phyloP scores from a whole-genome alignment of 768 basidiomycete species.

The Hypholoma fasciculare region DNA sequence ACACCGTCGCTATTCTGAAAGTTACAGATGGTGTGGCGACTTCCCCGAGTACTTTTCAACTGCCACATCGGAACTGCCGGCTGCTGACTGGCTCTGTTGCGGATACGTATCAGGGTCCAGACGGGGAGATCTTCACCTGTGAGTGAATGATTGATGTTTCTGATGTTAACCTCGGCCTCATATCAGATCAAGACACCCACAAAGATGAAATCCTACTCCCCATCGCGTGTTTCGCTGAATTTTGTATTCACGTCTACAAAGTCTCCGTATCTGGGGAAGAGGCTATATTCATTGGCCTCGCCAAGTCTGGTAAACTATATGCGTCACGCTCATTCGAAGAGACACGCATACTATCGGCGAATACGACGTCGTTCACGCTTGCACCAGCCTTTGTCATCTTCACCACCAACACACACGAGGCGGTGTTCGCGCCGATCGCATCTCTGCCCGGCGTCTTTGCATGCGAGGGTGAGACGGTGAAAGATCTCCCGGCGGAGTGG shows the following conservation, averaged over 20 bases:
- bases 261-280: conserved; percentile 17
- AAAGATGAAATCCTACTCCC: conserved; percentile 17
- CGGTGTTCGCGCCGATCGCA: conserved; percentile 65
- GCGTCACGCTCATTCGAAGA: conserved; percentile 34
- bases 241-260: conserved; percentile 51
- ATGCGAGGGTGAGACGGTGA: conserved; percentile 23
- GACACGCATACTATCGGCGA: conserved; percentile 42
- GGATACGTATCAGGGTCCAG: conserved; percentile 38
- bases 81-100: conserved; percentile 35
- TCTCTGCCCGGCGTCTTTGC: conserved; percentile 26
- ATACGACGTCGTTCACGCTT: conserved; percentile 71
- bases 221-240: conserved; percentile 52
- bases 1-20: conserved; percentile 33
- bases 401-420: conserved; percentile 82
- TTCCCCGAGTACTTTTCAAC: conserved; percentile 16
- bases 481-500: conserved; percentile 41
- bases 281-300: conserved; percentile 60
- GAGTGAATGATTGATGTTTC: conserved; percentile 8
- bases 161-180: not conserved
- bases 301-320: conserved; percentile 65
- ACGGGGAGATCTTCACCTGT: conserved; percentile 54
- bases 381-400: conserved; percentile 81
- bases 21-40: conserved; percentile 17
- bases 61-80: conserved; percentile 47
- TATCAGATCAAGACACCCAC: conserved; percentile 11